A percentile compares a stretch with the other conserved stretches of the same genome.
Evolutionary conservation across 768 basidiomycete species (phyloP).

Genomic region (Boletus speciosus): DNA sequence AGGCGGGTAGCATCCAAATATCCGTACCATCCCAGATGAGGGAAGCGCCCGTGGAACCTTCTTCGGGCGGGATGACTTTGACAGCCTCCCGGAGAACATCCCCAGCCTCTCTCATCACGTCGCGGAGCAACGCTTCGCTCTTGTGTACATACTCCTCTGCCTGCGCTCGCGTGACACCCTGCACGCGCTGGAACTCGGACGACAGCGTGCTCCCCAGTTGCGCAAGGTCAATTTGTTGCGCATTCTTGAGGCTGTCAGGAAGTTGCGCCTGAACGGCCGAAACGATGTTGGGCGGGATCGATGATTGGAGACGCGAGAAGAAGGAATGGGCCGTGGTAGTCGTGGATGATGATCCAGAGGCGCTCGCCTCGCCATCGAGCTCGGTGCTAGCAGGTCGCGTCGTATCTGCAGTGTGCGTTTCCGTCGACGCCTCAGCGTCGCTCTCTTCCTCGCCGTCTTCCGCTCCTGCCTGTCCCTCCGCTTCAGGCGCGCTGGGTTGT

Average conservation of each 20-base stretch:
- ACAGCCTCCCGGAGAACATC: constrained; percentile 86
- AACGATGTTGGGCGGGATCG: constrained; percentile 71
- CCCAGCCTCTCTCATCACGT: constrained; percentile 75
- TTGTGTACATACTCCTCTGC: constrained; percentile 84
- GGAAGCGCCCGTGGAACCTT: constrained; percentile 28
- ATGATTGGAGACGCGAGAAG: constrained; percentile 68
- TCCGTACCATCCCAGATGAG: constrained; percentile 83
- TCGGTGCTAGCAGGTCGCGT: constrained; percentile 20
- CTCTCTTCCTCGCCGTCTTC: constrained; percentile 20
- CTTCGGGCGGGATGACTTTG: constrained; percentile 86
- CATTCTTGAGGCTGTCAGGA: constrained; percentile 61
- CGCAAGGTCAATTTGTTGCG: constrained; percentile 63
- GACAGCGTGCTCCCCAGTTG: constrained; percentile 63
- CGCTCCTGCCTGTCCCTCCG: constrained; percentile 3
- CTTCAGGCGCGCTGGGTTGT: constrained; percentile 9
- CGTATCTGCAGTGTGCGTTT: constrained; percentile 23
- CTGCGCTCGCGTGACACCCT: constrained; percentile 68
- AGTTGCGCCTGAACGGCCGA: constrained; percentile 64
- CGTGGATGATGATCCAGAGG: constrained; percentile 4
- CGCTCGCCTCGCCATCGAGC: constrained; percentile 14
- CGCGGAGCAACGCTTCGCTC: constrained; percentile 61
- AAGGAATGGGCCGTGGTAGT: constrained; percentile 41
- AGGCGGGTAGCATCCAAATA: constrained; percentile 70
- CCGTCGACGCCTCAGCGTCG: constrained; percentile 26
- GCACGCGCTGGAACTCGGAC: constrained; percentile 67